Percentiles rank a stretch among this genome's conserved stretches.
Conservation (phyloP, 2,329 filamentous ascomycete genomes). For the Daldinia eschscholtzii region DNA sequence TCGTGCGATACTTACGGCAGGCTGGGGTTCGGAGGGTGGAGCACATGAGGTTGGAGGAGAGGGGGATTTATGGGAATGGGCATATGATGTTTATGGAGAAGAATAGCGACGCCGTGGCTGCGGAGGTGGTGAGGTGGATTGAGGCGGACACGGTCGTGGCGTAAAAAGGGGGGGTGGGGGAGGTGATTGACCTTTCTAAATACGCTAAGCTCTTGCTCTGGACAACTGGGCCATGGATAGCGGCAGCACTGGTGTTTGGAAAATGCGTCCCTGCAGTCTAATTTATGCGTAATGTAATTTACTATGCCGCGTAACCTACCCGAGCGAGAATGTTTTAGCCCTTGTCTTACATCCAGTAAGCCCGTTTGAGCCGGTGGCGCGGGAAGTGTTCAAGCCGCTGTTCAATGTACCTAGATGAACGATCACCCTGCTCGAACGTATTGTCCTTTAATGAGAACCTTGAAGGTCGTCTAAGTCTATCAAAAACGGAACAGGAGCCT, state of each 20-base stretch:
- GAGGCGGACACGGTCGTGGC: not conserved
- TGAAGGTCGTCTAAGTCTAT: not conserved
- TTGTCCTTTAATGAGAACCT: not conserved
- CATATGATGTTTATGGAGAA: slow-evolving; percentile 64
- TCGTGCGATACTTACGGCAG: slow-evolving; percentile 57
- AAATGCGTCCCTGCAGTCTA: too few relatives aligned
- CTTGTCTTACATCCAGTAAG: not conserved
- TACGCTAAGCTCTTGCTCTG: too few relatives aligned
- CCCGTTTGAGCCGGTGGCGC: not conserved
- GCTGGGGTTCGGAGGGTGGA: slow-evolving; percentile 54
- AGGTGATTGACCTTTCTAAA: too few relatives aligned
- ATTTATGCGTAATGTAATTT: too few relatives aligned
- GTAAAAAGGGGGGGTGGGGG: not conserved
- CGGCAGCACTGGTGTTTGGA: too few relatives aligned
- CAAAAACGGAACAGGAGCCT: not conserved
- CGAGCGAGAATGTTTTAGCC: not conserved
- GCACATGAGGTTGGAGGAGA: slow-evolving; percentile 55
- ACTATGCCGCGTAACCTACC: not conserved
- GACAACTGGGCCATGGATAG: too few relatives aligned
- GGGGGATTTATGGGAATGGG: slow-evolving; percentile 59
- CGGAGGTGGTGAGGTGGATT: slow-evolving; percentile 43
- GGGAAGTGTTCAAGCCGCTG: not conserved
- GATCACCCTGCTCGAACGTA: not conserved
- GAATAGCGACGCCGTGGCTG: slow-evolving; percentile 59
- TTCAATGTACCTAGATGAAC: not conserved